Percentiles rank a stretch among this genome's conserved stretches.
These are phyloP conservation scores for Tillandsia leiboldiana DNA, from an alignment of 176 grass and related monocot genomes.

Conservation along the genomic window DNA sequence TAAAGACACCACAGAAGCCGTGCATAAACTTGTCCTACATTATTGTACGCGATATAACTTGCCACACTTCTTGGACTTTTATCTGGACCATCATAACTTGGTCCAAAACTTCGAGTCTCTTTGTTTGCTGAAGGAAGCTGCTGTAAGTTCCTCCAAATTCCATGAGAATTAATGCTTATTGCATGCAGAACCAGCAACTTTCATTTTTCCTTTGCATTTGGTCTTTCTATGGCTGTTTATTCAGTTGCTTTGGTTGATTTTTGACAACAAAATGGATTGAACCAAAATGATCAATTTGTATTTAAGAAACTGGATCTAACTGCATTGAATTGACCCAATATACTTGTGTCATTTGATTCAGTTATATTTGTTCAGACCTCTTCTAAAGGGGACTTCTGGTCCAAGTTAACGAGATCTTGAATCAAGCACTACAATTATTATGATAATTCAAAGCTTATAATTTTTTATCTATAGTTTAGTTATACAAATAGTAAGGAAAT, in stretches of 20 bases:
- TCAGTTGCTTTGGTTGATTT: background rate
- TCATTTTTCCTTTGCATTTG: background rate
- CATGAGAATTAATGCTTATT: conserved; percentile 16
- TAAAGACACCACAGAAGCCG: conserved; percentile 22
- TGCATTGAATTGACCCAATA: too few species aligned
- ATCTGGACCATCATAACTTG: conserved; percentile 77
- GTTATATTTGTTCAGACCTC: too few species aligned
- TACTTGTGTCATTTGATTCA: too few species aligned
- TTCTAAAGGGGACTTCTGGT: too few species aligned
- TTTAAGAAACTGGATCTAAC: too few species aligned
- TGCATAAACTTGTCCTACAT: conserved; percentile 62
- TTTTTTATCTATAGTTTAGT: too few species aligned
- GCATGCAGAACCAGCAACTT: background rate
- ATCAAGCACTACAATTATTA: too few species aligned
- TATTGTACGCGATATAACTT: conserved; percentile 73
- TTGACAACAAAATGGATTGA: too few species aligned
- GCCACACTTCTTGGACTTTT: conserved; percentile 69
- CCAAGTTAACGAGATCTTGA: too few species aligned
- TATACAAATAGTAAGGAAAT: too few species aligned
- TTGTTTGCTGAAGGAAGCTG: conserved; percentile 35
- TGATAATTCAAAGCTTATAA: too few species aligned
- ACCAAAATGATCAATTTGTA: too few species aligned
- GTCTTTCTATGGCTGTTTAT: background rate
- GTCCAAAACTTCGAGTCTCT: conserved; percentile 43
- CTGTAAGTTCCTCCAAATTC: conserved; percentile 49